Conservation (phyloP, 148 eudicot genomes). For the Beta vulgaris region DNA sequence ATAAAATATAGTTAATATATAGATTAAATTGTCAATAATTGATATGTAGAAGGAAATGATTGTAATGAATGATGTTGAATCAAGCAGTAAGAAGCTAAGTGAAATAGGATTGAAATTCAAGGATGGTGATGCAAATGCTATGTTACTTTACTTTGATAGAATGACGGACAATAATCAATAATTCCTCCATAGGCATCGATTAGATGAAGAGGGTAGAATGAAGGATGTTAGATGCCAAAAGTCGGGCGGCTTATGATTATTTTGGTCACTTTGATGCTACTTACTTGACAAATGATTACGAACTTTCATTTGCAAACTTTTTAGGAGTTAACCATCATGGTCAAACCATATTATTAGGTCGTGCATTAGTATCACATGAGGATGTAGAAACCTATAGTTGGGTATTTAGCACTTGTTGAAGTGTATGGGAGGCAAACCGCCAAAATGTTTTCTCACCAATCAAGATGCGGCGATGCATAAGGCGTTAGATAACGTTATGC, state of each 20-base stretch:
- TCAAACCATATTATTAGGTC: background rate
- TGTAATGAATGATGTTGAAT: too few species aligned
- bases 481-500: background rate
- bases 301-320: background rate
- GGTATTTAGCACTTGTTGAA: background rate
- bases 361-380: background rate
- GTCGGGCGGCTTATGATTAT: background rate
- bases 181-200: too few species aligned
- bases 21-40: too few species aligned
- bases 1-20: too few species aligned
- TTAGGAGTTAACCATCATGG: slow-evolving; percentile 4
- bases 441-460: background rate
- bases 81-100: too few species aligned
- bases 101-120: background rate
- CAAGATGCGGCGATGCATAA: background rate
- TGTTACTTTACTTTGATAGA: background rate
- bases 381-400: background rate
- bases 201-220: too few species aligned
- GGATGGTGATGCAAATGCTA: background rate
- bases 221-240: background rate
- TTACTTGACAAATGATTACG: background rate
- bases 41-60: too few species aligned
- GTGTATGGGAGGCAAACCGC: background rate
- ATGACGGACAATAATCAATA: background rate
- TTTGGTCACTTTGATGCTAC: slow-evolving; percentile 2